Evolutionary conservation across 805 yeast genomes (phyloP), one percentile per base, ranked within the genome.

Genomic region (Candida ficus): DNA sequence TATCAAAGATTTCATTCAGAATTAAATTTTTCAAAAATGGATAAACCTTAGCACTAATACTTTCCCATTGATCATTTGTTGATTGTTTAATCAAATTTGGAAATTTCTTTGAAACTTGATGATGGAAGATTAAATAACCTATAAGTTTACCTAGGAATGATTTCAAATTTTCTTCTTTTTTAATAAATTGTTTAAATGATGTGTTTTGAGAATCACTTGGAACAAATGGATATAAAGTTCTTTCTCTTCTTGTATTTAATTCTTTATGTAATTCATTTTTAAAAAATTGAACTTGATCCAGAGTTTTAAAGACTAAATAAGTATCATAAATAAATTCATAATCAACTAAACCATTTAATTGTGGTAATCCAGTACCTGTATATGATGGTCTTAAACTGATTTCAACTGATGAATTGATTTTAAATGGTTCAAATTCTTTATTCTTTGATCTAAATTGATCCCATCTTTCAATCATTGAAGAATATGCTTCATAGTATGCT

Each of bases 361-460:
- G 51, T 11, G 66, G 62, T 4, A 71, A 49, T n/a, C 58, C 54
- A 5, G 66, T 55, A 4, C 65, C 75, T 7, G 69, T 64, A 38
- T 66, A 63, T 0, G 80, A 70, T 33, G 76, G 78, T 52, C 97
- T 70, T 56, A 88, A 67, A 7, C 95, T 77, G 7, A 76, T 61
- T 59, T 91, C 98, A 5, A 90, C 85, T 0, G 95, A 85, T 0
- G 96, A 85, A 58, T 90, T 90, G 48, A 91, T 74, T 52, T 83
- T 80, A 58, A 76, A 86, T 7, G 73, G 63, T 4, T 67, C 59
- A 37, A 80, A 68, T 25, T 67, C 66, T 5, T 62, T 64, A 43
- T 73, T 71, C 8, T 63, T 55, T 7, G 63, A 53, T 44, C 73
- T 78, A 47, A 66, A 64, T 3, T 58, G 46, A 27, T 70, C 68